Evolutionary conservation across 495 filamentous ascomycete species (phyloP).

Genomic region (Aspergillus hancockii): DNA sequence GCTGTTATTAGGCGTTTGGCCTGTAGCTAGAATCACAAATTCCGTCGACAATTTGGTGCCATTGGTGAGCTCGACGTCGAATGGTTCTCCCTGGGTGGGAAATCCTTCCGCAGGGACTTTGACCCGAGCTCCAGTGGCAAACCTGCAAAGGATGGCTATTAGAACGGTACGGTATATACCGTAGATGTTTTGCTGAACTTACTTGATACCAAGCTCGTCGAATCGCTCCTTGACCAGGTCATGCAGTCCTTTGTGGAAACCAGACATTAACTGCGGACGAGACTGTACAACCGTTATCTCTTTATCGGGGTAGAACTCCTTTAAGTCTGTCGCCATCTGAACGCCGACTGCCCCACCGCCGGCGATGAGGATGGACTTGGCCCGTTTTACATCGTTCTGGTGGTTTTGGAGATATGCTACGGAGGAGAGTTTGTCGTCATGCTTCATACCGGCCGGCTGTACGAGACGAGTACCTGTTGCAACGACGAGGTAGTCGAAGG

Average conservation of each 20-base stretch:
- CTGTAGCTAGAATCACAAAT: constrained; percentile 54
- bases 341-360: constrained; percentile 65
- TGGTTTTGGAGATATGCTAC: constrained; percentile 42
- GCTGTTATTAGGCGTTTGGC: constrained; percentile 57
- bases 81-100: constrained; percentile 27
- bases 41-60: constrained; percentile 34
- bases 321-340: constrained; percentile 61
- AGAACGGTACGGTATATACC: no score
- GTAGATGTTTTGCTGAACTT: neutral
- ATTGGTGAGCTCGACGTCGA: constrained; percentile 36
- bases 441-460: constrained; percentile 46
- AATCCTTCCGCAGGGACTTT: constrained; percentile 33
- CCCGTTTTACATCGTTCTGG: constrained; percentile 33
- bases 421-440: constrained; percentile 47
- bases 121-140: constrained; percentile 40
- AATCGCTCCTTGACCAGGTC: constrained; percentile 45
- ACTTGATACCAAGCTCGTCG: constrained; percentile 39
- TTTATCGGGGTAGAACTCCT: constrained; percentile 59
- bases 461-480: constrained; percentile 50
- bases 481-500: constrained; percentile 48
- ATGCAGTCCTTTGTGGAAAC: constrained; percentile 52
- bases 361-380: constrained; percentile 53
- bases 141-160: constrained; percentile 12
- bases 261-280: constrained; percentile 50
- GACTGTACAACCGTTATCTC: constrained; percentile 60